These are phyloP conservation scores for Leccinum fibrillosum DNA, from an alignment of 768 basidiomycete genomes.

Conservation along the genomic window DNA sequence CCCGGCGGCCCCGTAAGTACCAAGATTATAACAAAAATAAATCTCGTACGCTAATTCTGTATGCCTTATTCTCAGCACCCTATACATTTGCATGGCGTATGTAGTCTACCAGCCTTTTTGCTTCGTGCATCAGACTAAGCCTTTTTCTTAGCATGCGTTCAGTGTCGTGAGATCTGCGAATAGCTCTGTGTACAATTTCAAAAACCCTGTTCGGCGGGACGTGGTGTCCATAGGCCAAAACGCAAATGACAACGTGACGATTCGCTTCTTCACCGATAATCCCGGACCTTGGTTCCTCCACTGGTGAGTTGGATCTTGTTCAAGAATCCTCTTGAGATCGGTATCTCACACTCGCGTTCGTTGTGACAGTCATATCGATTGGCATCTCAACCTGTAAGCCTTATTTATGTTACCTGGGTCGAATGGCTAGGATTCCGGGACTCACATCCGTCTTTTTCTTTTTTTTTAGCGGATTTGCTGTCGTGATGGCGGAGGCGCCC, in stretches of 20 bases:
- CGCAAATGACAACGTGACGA: conserved; percentile 43
- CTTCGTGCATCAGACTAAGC: neutral
- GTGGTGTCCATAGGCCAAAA: conserved; percentile 24
- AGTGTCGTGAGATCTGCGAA: conserved; percentile 34
- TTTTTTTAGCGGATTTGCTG: conserved; percentile 26
- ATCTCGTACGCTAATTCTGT: conserved; percentile 1
- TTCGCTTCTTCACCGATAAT: conserved; percentile 65
- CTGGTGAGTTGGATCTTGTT: conserved; percentile 27
- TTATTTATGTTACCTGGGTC: neutral
- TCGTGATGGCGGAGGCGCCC: conserved; percentile 28
- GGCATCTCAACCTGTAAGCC: conserved; percentile 28
- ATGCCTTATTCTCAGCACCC: conserved; percentile 31
- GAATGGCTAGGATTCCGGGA: neutral
- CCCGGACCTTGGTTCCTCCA: conserved; percentile 60
- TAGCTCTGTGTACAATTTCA: conserved; percentile 31
- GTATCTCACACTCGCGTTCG: neutral
- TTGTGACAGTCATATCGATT: conserved; percentile 25
- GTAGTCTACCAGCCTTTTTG: conserved; percentile 4
- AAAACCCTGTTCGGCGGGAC: conserved; percentile 37
- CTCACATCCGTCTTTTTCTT: conserved; percentile 13
- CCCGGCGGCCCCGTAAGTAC: conserved; percentile 29
- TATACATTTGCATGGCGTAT: conserved; percentile 42
- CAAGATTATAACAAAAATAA: neutral
- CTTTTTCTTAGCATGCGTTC: conserved; percentile 32
- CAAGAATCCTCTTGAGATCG: neutral